A percentile compares a stretch with the other conserved stretches of the same genome.
phyloP scores from a whole-genome alignment of 345 rosid species.

The Sisymbrium altissimum region DNA sequence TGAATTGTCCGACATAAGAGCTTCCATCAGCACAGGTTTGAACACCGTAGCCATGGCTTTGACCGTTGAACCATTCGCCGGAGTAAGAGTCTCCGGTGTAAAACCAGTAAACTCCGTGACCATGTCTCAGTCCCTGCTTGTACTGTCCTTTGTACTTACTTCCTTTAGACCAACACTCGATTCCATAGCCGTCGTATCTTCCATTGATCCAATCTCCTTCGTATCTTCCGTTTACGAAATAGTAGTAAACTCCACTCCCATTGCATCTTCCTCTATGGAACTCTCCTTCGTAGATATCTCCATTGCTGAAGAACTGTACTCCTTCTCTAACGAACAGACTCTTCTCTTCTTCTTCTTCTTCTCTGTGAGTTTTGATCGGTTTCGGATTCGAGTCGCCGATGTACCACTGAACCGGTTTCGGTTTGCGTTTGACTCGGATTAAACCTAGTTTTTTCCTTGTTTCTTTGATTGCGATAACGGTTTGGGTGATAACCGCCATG shows the following conservation, averaged over 20 bases:
- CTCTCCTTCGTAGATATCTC: slow-evolving; percentile 92
- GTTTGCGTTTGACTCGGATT: slow-evolving; percentile 33
- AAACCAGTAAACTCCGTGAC: slow-evolving; percentile 73
- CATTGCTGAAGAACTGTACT: slow-evolving; percentile 78
- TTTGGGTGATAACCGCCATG: slow-evolving; percentile 58
- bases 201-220: slow-evolving; percentile 97
- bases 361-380: neutral
- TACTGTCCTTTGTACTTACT: slow-evolving; percentile 89
- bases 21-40: slow-evolving; percentile 92
- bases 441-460: slow-evolving; percentile 38
- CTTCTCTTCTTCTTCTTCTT: neutral
- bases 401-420: slow-evolving; percentile 74
- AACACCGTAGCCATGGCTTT: slow-evolving; percentile 85
- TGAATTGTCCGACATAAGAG: slow-evolving; percentile 77
- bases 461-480: slow-evolving; percentile 39
- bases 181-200: slow-evolving; percentile 83
- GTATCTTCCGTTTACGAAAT: slow-evolving; percentile 70
- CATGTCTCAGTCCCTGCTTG: slow-evolving; percentile 76
- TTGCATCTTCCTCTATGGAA: slow-evolving; percentile 75
- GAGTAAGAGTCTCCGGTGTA: slow-evolving; percentile 90
- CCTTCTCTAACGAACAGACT: slow-evolving; percentile 48
- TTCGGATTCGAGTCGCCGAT: slow-evolving; percentile 54
- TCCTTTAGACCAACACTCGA: slow-evolving; percentile 93
- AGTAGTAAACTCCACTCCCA: slow-evolving; percentile 94
- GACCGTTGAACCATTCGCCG: slow-evolving; percentile 93